A percentile compares a stretch with the other conserved stretches of the same genome.
phyloP scores from a whole-genome alignment of 75 land plant species.

The Ceratopteris richardii region DNA sequence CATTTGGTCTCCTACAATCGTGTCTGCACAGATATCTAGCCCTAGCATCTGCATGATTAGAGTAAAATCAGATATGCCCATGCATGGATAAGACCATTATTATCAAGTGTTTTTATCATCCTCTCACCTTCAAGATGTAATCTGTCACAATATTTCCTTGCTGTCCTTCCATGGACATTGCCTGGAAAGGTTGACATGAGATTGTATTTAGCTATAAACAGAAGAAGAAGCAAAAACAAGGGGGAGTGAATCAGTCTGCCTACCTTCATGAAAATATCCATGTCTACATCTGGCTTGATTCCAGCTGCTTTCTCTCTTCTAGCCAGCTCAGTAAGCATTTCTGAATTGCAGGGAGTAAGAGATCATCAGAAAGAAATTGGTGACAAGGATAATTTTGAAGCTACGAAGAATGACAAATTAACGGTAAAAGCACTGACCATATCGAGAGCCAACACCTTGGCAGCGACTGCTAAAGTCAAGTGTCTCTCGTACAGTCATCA shows the following conservation, averaged over 20 bases:
- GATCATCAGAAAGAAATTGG: no score
- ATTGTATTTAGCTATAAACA: no score
- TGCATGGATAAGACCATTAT: no score
- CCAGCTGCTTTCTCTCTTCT: constrained; percentile 65
- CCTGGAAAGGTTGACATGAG: constrained; percentile 24
- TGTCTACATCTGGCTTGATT: constrained; percentile 79
- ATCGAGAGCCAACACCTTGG: constrained; percentile 47
- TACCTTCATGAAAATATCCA: constrained; percentile 89
- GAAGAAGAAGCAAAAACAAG: no score
- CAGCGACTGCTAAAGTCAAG: constrained; percentile 53
- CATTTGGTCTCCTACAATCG: constrained; percentile 35
- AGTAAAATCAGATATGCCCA: no score
- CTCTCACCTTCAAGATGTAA: constrained; percentile 55
- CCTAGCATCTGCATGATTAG: constrained; percentile 24
- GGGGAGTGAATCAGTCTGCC: no score
- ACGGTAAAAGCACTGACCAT: no score
- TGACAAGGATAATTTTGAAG: no score
- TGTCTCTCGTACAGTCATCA: constrained; percentile 59
- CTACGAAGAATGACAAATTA: no score
- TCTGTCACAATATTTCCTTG: constrained; percentile 52
- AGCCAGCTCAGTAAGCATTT: constrained; percentile 67
- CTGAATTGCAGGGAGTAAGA: constrained; percentile 13
- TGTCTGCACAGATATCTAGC: constrained; percentile 31
- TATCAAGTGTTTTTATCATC: no score
- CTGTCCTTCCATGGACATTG: constrained; percentile 49